These are phyloP conservation scores for Syncephalastrum racemosum DNA, from an alignment of 371 early-diverging fungal species.

Conservation along the genomic window DNA sequence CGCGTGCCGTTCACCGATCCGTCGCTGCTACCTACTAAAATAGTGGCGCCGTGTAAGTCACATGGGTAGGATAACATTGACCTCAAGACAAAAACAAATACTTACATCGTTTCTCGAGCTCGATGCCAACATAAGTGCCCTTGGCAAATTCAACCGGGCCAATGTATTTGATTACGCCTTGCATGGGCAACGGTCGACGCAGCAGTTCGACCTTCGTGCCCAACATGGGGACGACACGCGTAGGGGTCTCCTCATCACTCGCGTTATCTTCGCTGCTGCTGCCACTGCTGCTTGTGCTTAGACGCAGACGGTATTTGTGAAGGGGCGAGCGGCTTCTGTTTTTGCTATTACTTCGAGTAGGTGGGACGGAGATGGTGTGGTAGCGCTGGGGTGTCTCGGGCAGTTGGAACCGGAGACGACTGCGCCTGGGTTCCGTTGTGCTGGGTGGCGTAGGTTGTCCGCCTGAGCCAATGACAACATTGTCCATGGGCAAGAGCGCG, in stretches of 20 bases:
- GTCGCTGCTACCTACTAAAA: constrained; percentile 43
- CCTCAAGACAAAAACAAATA: neutral
- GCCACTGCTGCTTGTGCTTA: neutral
- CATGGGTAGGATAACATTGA: too few relatives aligned
- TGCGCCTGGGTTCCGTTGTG: too few relatives aligned
- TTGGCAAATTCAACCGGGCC: constrained; percentile 37
- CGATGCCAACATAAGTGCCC: constrained; percentile 45
- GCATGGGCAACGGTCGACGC: constrained; percentile 35
- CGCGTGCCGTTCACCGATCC: constrained; percentile 35
- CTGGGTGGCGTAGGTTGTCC: too few relatives aligned
- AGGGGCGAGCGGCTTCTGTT: constrained; percentile 1
- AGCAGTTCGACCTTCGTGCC: constrained; percentile 35
- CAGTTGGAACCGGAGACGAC: constrained; percentile 22
- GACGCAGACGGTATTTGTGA: neutral
- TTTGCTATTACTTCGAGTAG: neutral
- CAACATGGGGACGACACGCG: constrained; percentile 17
- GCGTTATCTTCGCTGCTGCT: constrained; percentile 9
- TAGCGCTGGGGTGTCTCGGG: constrained; percentile 19
- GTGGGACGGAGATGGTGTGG: neutral
- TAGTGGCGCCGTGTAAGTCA: too few relatives aligned
- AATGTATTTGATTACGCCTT: constrained; percentile 38
- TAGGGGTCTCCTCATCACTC: constrained; percentile 19
- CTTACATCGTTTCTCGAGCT: constrained; percentile 40
- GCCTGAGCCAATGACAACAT: neutral
- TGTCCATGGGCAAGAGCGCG: constrained; percentile 23